Conservation (phyloP, 257 asterid genomes). For the Solanum piurae region DNA sequence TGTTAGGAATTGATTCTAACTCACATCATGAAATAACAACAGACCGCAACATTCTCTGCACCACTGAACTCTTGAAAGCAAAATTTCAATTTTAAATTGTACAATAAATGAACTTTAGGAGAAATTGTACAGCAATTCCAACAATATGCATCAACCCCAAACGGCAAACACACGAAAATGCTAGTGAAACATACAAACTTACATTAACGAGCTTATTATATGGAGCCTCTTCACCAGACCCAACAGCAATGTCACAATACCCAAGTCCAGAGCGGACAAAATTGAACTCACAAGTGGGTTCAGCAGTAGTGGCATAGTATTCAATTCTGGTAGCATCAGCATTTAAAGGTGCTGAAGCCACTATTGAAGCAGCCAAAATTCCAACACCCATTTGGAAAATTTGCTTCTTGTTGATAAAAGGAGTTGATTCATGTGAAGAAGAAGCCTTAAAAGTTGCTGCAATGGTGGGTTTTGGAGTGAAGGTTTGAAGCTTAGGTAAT, state of each 20-base stretch:
- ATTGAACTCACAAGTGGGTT: conserved; percentile 72
- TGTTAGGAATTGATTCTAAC: not conserved
- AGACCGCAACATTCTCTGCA: not conserved
- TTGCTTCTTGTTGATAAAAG: conserved; percentile 26
- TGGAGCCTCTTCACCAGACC: conserved; percentile 72
- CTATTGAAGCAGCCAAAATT: conserved; percentile 53
- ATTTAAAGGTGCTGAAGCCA: conserved; percentile 50
- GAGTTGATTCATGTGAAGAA: conserved; percentile 16
- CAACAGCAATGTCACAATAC: conserved; percentile 67
- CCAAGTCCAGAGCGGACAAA: conserved; percentile 78
- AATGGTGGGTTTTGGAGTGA: conserved; percentile 1
- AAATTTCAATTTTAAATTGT: not conserved
- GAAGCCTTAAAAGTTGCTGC: conserved; percentile 19
- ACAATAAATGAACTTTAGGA: not conserved
- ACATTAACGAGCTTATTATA: conserved; percentile 63
- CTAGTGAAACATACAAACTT: not conserved
- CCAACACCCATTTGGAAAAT: conserved; percentile 49
- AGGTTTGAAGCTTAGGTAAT: conserved; percentile 26
- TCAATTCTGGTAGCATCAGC: conserved; percentile 77
- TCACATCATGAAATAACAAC: not conserved
- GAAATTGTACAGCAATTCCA: not conserved
- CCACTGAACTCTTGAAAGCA: not conserved
- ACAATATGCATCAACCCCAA: not conserved
- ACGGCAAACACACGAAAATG: not conserved
- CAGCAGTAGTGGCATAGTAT: conserved; percentile 76